Evolutionary conservation across 805 yeast genomes (phyloP), one percentile per base, ranked within the genome.

Genomic region (Pichia nanzhaoensis): DNA sequence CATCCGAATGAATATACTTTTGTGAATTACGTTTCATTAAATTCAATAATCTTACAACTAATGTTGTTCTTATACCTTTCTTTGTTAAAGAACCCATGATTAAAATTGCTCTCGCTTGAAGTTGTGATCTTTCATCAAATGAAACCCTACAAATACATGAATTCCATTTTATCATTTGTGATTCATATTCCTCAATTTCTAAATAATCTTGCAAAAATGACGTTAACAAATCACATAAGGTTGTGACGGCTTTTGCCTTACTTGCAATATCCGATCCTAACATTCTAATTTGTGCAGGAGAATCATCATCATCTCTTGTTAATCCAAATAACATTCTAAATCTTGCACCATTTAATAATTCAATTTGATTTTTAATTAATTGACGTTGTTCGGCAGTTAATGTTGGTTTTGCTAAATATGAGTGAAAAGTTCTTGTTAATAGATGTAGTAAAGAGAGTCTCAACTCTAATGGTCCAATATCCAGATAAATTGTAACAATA

Each of bases 251-350:
- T 32, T 67, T 61, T 0, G 73, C 68, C 34, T 69, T 65, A 49
- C 68, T 74, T 42, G 57, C 69, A 72, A 51, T 56, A 48, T 46
- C 69, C 41, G 52, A 48, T 2, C 61, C 63, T 57, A 63, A 39
- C 28, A 39, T 19, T n/a, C 27, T 39, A 39, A 18, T 27, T 2
- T 16, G 18, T 19, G 14, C 40, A 18, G 13, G 36, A 55, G 64
- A 52, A 14, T 61, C 53, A 31, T 70, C 64, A 18, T 64, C 71
- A 28, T 73, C 77, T 56, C 84, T 75, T 5, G 78, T 79, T 50
- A 83, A 67, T 0, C 91, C 91, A 63, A 82, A 82, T 46, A 84
- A 64, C 70, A 82, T 72, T 51, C 76, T 78, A 14, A 79, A 77
- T 54, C 87, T 69, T 40, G 82, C 85, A n/a, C 82, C 78, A 41